phyloP scores from a whole-genome alignment of 2,329 filamentous ascomycete species.

The Talaromyces amestolkiae region DNA sequence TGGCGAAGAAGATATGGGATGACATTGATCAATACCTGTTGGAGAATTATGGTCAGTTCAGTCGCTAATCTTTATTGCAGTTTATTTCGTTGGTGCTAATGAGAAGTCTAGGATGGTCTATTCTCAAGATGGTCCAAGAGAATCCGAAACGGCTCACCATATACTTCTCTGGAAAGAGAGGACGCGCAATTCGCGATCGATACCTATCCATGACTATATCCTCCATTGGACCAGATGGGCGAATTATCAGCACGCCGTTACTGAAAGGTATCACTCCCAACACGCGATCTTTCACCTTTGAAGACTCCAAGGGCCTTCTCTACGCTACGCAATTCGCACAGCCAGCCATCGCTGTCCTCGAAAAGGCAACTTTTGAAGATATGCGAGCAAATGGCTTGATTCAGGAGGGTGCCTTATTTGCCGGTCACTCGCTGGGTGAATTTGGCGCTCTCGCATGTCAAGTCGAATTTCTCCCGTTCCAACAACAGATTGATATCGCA shows the following conservation, averaged over 20 bases:
- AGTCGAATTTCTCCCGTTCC: conserved; percentile 89
- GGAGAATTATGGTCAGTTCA: conserved; percentile 76
- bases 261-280: conserved; percentile 95
- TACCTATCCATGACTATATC: conserved; percentile 91
- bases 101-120: conserved; percentile 62
- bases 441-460: conserved; percentile 95
- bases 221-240: conserved; percentile 62
- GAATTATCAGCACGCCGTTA: conserved; percentile 88
- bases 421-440: conserved; percentile 95
- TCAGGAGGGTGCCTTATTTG: conserved; percentile 92
- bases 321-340: conserved; percentile 99
- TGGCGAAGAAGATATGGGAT: conserved; percentile 97
- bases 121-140: conserved; percentile 98
- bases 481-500: conserved; percentile 58
- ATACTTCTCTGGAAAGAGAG: conserved; percentile 92
- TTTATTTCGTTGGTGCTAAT: neutral
- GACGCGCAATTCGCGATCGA: conserved; percentile 95
- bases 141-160: conserved; percentile 98
- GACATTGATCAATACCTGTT: conserved; percentile 95
- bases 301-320: conserved; percentile 86
- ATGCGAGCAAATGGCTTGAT: conserved; percentile 97
- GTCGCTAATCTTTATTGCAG: neutral
- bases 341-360: conserved; percentile 94
- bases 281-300: conserved; percentile 94
- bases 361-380: conserved; percentile 98